Evolutionary conservation across 1,284 basidiomycete genomes (phyloP).

Genomic region (Apiotrichum veenhuisii): DNA sequence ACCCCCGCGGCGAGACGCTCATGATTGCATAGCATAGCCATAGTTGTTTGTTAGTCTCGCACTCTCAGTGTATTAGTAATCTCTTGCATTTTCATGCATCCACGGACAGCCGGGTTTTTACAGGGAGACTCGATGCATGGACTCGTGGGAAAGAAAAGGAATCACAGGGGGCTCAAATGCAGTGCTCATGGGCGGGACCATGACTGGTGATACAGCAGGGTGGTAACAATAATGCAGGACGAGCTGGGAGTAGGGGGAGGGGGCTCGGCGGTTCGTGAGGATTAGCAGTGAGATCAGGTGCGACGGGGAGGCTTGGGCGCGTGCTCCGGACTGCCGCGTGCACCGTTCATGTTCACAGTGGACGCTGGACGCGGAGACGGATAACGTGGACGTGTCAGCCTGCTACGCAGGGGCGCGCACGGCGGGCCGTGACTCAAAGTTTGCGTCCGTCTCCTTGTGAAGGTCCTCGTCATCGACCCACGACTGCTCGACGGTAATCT

Average conservation of each 20-base stretch:
- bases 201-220: conserved; percentile 5
- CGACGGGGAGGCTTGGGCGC: no score
- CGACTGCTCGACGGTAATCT: conserved; percentile 38
- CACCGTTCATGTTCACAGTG: no score
- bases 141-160: background rate
- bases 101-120: background rate
- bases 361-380: background rate
- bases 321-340: no score
- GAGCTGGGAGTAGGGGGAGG: background rate
- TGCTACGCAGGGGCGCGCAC: conserved; percentile 4
- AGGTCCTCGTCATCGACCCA: conserved; percentile 38
- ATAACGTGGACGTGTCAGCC: no score
- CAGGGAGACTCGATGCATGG: background rate
- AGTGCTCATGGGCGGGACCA: conserved; percentile 1
- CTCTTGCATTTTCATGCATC: background rate
- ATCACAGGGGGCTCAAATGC: conserved; percentile 1
- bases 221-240: conserved; percentile 6
- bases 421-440: conserved; percentile 1
- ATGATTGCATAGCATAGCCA: conserved; percentile 24
- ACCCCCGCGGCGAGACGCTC: conserved; percentile 36
- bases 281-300: background rate
- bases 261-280: background rate
- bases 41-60: background rate
- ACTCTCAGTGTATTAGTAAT: background rate
- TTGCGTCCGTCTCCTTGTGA: conserved; percentile 23